Evolutionary conservation across 139 green algal genomes (phyloP), one percentile per base, ranked within the genome.

Genomic region (Volvox africanus): DNA sequence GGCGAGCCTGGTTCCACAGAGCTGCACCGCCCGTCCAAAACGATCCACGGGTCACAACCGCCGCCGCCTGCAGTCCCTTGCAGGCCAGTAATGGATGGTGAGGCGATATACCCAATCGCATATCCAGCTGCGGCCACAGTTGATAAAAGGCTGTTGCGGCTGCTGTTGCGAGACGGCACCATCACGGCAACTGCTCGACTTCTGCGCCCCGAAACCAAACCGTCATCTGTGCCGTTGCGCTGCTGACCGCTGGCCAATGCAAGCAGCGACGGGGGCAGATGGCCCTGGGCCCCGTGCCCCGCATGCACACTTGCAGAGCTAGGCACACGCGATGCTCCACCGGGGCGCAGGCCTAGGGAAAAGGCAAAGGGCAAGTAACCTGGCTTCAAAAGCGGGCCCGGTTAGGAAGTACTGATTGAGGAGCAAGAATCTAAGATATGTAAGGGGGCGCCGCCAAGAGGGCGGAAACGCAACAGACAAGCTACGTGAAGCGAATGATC

Each of bases 91-190:
- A 19, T 55, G 37, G 61, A 77, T 9, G 81, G 81, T 62, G 81
- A 87, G 61, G 81, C 61, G 6, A 87, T 77, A 62, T 87, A 87
- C 21, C 81, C 81, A 21, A 87, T 86, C 50, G 61, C 55, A 61
- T 87, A 55, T 5, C 20, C n/a, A 3, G 35, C 36, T 36, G 36
- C 35, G 33, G 67, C 24, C 35, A 36, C 26, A 44, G 69, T 20
- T 37, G 50, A 21, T n/a, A 76, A 32, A 26, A 89, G 69, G 85
- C 37, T 89, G 68, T 21, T 81, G 14, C 68, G 84, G 84, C 68
- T 81, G 84, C 85, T 89, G 69, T 71, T 71, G 37, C 85, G 68
- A 17, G 37, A 19, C 36, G 76, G 65, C 1, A 11, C 35, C 32
- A 16, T 32, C 35, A 67, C 2, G 33, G 32, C 80, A 13, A 13